A percentile compares a stretch with the other conserved stretches of the same genome.
phyloP scores from a whole-genome alignment of 306 rosid species.

The Cicer arietinum region DNA sequence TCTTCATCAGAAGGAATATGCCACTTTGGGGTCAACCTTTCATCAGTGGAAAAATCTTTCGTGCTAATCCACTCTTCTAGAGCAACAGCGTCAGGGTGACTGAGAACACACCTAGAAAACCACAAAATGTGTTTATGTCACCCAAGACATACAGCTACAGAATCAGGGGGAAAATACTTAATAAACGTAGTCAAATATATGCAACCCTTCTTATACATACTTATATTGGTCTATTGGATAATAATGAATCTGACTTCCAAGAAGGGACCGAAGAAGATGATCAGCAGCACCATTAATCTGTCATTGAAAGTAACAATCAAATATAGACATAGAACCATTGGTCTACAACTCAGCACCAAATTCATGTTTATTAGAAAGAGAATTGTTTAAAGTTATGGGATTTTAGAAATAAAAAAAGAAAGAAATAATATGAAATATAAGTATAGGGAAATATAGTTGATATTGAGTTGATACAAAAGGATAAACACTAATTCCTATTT shows the following conservation, averaged over 20 bases:
- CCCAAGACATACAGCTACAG: slow-evolving; percentile 26
- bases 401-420: too few species aligned
- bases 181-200: slow-evolving; percentile 25
- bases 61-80: slow-evolving; percentile 96
- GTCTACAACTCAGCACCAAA: slow-evolving; percentile 28
- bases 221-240: slow-evolving; percentile 91
- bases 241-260: slow-evolving; percentile 91
- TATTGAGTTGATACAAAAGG: too few species aligned
- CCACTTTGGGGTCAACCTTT: slow-evolving; percentile 76
- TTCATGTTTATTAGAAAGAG: slow-evolving; percentile 27
- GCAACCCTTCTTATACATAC: slow-evolving; percentile 50
- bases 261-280: slow-evolving; percentile 94
- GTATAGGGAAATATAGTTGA: too few species aligned
- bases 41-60: slow-evolving; percentile 67
- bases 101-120: slow-evolving; percentile 67
- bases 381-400: too few species aligned
- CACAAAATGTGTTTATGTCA: slow-evolving; percentile 35
- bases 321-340: slow-evolving; percentile 28
- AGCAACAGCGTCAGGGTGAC: slow-evolving; percentile 78
- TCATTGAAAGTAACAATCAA: slow-evolving; percentile 45
- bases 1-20: slow-evolving; percentile 88
- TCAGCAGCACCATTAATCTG: slow-evolving; percentile 98
- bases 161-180: not conserved
- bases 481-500: too few species aligned
- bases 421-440: too few species aligned